phyloP scores from a whole-genome alignment of 192 early-diverging fungal species.

The Oehlia diaphana region DNA sequence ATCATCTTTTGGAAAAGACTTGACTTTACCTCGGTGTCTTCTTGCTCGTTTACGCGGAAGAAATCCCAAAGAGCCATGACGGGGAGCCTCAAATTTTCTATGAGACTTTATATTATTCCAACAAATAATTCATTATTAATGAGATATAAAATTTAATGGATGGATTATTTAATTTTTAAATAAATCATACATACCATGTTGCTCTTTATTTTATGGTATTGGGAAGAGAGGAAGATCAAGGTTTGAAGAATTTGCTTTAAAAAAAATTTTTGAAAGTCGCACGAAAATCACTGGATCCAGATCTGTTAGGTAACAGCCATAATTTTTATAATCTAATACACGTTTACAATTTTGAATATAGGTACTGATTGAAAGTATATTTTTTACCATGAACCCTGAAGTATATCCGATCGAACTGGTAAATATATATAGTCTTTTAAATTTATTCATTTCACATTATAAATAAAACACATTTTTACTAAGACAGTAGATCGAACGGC shows the following conservation, averaged over 20 bases:
- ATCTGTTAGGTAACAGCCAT: no score
- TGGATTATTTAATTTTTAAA: neutral
- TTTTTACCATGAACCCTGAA: constrained; percentile 19
- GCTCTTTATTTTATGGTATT: neutral
- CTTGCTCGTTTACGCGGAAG: constrained; percentile 87
- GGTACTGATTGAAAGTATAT: no score
- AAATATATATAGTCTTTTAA: neutral
- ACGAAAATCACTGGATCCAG: neutral
- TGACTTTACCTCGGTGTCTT: constrained; percentile 92
- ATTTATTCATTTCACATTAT: neutral
- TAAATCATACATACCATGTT: neutral
- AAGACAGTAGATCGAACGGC: constrained; percentile 35
- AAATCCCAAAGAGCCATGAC: constrained; percentile 85
- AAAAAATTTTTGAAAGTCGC: neutral
- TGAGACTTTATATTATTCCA: constrained; percentile 59
- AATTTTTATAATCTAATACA: no score
- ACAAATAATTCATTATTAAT: neutral
- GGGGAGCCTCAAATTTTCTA: constrained; percentile 97
- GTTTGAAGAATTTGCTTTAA: neutral
- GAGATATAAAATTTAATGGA: neutral
- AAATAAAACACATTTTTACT: neutral
- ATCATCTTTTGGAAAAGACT: constrained; percentile 99
- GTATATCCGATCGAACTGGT: constrained; percentile 45
- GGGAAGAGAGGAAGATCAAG: neutral
- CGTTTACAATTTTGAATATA: no score